A percentile compares a stretch with the other conserved stretches of the same genome.
Evolutionary conservation across 176 grass and related monocot species (phyloP).

Genomic region (Echinochloa phyllopogon): DNA sequence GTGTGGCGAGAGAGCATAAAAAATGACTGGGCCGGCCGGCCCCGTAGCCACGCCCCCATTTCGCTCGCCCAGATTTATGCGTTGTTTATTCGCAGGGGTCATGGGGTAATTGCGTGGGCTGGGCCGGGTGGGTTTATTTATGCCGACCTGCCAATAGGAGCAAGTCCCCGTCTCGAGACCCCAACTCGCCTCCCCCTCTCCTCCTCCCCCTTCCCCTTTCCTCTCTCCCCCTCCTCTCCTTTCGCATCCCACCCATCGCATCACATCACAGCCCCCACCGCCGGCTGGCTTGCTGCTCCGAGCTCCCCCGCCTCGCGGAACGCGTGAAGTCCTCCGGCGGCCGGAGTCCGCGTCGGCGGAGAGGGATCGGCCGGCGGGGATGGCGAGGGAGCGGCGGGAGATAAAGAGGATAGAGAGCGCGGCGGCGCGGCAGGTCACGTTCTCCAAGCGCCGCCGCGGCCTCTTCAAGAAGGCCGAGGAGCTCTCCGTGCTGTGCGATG

Average conservation of each 20-base stretch:
- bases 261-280: conserved; percentile 18
- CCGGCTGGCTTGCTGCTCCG: neutral
- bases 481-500: conserved; percentile 88
- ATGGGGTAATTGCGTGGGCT: conserved; percentile 34
- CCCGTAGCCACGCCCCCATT: neutral
- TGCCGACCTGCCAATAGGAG: conserved; percentile 49
- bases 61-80: neutral
- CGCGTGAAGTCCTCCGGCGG: neutral
- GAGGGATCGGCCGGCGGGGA: conserved; percentile 24
- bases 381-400: conserved; percentile 88
- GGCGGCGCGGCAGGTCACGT: conserved; percentile 91
- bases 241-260: conserved; percentile 28
- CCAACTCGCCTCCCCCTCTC: neutral
- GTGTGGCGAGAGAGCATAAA: conserved; percentile 33
- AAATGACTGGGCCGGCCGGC: conserved; percentile 50
- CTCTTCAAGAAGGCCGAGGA: conserved; percentile 98
- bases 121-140: conserved; percentile 33
- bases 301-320: neutral
- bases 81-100: conserved; percentile 39
- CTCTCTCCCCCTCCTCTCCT: conserved; percentile 17
- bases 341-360: too few relatives aligned
- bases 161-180: conserved; percentile 36
- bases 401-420: conserved; percentile 87
- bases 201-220: neutral
- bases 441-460: conserved; percentile 92